These are phyloP conservation scores for Phylloporus scabripes DNA, from an alignment of 768 basidiomycete species.

Conservation along the genomic window DNA sequence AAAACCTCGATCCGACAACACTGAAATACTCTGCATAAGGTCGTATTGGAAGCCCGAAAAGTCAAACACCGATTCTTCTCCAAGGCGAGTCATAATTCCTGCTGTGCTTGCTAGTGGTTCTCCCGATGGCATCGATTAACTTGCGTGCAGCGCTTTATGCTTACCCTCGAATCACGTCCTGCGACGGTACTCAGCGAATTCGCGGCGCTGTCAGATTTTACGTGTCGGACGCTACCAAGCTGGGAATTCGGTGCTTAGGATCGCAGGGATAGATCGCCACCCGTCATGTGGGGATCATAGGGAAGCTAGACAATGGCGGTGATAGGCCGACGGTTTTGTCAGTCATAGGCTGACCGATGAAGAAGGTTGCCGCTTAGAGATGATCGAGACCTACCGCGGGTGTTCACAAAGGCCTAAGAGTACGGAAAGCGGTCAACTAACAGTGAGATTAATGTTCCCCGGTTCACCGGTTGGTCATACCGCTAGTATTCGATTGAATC, in stretches of 20 bases:
- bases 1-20: constrained; percentile 19
- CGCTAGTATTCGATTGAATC: constrained; percentile 5
- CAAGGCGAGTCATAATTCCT: constrained; percentile 14
- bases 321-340: constrained; percentile 20
- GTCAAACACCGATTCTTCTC: constrained; percentile 13
- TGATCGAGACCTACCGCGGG: constrained; percentile 11
- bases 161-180: constrained; percentile 29
- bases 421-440: constrained; percentile 5
- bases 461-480: constrained; percentile 9
- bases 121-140: constrained; percentile 30
- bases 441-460: constrained; percentile 1
- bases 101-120: constrained; percentile 13
- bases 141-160: constrained; percentile 14
- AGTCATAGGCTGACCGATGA: constrained; percentile 7
- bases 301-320: constrained; percentile 21
- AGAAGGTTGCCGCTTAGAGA: constrained; percentile 19
- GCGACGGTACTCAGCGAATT: constrained; percentile 14
- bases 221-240: constrained; percentile 16
- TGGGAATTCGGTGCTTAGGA: constrained; percentile 6
- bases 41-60: constrained; percentile 15
- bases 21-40: constrained; percentile 9
- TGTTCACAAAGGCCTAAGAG: neutral
- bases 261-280: constrained; percentile 9
- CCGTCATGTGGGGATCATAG: constrained; percentile 11
- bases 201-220: constrained; percentile 28